Evolutionary conservation across 2,329 filamentous ascomycete genomes (phyloP).

Genomic region (Arthrobotrys musiformis): DNA sequence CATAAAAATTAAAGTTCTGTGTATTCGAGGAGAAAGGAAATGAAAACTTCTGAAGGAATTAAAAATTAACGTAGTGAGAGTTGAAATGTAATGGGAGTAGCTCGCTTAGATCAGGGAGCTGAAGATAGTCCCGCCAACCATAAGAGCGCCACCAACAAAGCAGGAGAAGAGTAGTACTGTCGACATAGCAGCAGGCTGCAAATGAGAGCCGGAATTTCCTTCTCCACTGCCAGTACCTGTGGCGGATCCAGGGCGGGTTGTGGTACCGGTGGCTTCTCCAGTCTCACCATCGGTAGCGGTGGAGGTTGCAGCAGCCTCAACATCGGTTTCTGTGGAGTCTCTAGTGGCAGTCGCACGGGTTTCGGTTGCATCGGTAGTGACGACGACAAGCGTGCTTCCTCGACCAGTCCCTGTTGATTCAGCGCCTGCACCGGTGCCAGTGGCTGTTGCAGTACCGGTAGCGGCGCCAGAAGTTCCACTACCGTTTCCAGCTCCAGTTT

Average conservation of each 20-base stretch:
- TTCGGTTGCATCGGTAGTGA: background rate
- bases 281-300: background rate
- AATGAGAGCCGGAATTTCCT: slow-evolving; percentile 12
- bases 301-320: slow-evolving; percentile 3
- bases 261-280: background rate
- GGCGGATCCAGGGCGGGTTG: background rate
- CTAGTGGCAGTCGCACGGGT: background rate
- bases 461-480: background rate
- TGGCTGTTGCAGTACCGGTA: background rate
- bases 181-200: slow-evolving; percentile 37
- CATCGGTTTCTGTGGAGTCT: background rate
- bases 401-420: background rate
- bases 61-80: slow-evolving; percentile 37
- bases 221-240: slow-evolving; percentile 6
- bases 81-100: background rate
- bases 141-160: slow-evolving; percentile 33
- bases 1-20: background rate
- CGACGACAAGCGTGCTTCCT: background rate
- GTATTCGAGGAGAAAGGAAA: background rate
- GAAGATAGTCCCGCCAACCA: slow-evolving; percentile 41
- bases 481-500: background rate
- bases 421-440: background rate
- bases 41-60: slow-evolving; percentile 12
- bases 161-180: slow-evolving; percentile 36
- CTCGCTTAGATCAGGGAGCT: slow-evolving; percentile 20